Percentiles rank a stretch among this genome's conserved stretches.
phyloP scores from a whole-genome alignment of 768 basidiomycete species.

The Xanthoconium stramineum region DNA sequence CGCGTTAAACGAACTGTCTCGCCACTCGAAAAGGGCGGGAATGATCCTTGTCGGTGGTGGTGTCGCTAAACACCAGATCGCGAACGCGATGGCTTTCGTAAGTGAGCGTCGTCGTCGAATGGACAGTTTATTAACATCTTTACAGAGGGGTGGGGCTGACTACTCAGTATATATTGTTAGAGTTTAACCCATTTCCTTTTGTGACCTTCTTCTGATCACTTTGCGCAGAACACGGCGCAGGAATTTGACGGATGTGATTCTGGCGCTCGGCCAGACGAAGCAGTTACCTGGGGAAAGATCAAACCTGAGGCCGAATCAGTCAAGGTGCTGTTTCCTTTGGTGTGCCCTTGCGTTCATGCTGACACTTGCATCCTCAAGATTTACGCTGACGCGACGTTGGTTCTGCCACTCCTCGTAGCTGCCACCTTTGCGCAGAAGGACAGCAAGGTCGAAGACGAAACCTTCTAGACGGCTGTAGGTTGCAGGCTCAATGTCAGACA shows the following conservation, averaged over 20 bases:
- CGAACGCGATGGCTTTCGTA: conserved; percentile 98
- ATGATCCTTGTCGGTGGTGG: conserved; percentile 99
- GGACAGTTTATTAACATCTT: conserved; percentile 1
- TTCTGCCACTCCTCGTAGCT: conserved; percentile 93
- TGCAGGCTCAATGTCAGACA: not conserved
- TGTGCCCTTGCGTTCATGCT: not conserved
- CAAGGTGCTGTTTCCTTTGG: conserved; percentile 48
- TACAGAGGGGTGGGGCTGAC: conserved; percentile 94
- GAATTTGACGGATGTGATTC: conserved; percentile 99
- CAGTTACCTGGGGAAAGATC: conserved; percentile 98
- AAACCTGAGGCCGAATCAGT: conserved; percentile 78
- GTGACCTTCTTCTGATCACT: not conserved
- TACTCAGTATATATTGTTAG: conserved; percentile 92
- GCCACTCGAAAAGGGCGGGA: conserved; percentile 90
- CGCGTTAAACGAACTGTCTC: conserved; percentile 81
- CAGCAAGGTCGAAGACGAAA: not conserved
- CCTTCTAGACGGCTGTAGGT: not conserved
- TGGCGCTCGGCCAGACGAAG: conserved; percentile 95
- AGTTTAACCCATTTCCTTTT: not conserved
- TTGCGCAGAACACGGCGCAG: conserved; percentile 86
- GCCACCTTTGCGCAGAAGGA: conserved; percentile 77
- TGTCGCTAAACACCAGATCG: conserved; percentile 99
- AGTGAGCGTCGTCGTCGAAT: conserved; percentile 20
- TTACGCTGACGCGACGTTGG: conserved; percentile 92
- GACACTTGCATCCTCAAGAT: conserved; percentile 40